Conservation (phyloP, 345 rosid genomes). For the Camelina sativa region DNA sequence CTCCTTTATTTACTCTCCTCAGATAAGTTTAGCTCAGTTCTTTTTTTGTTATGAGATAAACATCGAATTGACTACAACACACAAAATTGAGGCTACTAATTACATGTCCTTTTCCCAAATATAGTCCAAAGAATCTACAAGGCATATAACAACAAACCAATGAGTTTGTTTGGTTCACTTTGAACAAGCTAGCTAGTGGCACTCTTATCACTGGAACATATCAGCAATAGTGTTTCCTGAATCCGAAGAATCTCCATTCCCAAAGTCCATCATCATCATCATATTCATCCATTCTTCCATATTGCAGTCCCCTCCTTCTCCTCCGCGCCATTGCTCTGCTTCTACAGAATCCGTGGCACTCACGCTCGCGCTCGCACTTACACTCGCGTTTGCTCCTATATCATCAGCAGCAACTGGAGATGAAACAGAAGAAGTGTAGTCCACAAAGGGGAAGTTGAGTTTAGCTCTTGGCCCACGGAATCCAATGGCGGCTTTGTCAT, state of each 20-base stretch:
- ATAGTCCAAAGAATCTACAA: constrained; percentile 10
- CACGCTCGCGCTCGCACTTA: constrained; percentile 15
- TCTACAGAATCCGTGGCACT: constrained; percentile 28
- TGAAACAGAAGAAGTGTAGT: constrained; percentile 2
- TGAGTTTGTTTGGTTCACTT: constrained; percentile 8
- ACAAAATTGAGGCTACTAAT: constrained; percentile 22
- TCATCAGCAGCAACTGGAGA: constrained; percentile 1
- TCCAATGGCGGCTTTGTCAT: constrained; percentile 76
- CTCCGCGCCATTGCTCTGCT: constrained; percentile 36
- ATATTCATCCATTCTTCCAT: constrained; percentile 54
- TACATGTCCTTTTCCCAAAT: constrained; percentile 8
- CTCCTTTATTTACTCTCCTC: constrained; percentile 2
- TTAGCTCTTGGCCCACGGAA: constrained; percentile 73
- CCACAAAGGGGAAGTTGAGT: constrained; percentile 71
- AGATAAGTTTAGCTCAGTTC: background rate
- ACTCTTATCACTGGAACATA: constrained; percentile 43
- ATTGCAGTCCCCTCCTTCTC: constrained; percentile 45
- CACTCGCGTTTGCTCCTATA: background rate
- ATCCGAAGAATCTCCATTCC: constrained; percentile 63
- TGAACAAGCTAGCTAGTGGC: constrained; percentile 2
- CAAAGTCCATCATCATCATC: constrained; percentile 67
- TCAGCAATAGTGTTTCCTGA: constrained; percentile 48
- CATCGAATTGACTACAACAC: background rate
- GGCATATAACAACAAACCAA: constrained; percentile 17
- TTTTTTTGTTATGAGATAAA: background rate